phyloP scores from a whole-genome alignment of 768 basidiomycete species.

The Lentinula sp. region DNA sequence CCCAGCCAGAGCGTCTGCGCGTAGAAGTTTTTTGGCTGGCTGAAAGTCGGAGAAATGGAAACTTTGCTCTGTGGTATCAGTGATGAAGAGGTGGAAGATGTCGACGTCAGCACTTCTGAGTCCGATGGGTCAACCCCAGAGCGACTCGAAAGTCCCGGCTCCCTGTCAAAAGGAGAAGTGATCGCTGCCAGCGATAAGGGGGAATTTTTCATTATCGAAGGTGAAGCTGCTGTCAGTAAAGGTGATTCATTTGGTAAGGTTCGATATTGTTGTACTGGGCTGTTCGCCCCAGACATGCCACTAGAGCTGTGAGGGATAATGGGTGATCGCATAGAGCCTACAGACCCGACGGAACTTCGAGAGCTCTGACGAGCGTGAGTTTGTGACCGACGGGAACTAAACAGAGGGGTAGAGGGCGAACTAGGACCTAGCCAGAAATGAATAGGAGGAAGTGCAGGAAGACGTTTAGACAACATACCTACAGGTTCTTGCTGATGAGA shows the following conservation, averaged over 20 bases:
- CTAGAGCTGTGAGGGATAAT: not conserved
- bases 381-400: not conserved
- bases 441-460: not conserved
- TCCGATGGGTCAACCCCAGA: not conserved
- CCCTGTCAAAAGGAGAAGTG: slow-evolving; percentile 3
- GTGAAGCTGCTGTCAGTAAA: not conserved
- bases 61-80: slow-evolving; percentile 28
- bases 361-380: slow-evolving; percentile 1
- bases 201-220: not conserved
- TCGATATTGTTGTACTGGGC: not conserved
- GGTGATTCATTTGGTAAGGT: not conserved
- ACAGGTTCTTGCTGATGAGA: not conserved
- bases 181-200: slow-evolving; percentile 4
- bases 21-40: slow-evolving; percentile 62
- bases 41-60: slow-evolving; percentile 20
- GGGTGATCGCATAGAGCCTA: not conserved
- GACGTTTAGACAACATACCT: not conserved
- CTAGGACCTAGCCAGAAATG: not conserved
- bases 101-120: not conserved
- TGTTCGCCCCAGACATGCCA: not conserved
- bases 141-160: not conserved
- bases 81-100: slow-evolving; percentile 27
- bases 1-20: slow-evolving; percentile 78
- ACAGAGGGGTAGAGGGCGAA: not conserved
- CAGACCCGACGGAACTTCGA: slow-evolving; percentile 2